Percentiles rank a stretch among this genome's conserved stretches.
Conservation (phyloP, 805 yeast genomes). For the Pichia cabralensis region DNA sequence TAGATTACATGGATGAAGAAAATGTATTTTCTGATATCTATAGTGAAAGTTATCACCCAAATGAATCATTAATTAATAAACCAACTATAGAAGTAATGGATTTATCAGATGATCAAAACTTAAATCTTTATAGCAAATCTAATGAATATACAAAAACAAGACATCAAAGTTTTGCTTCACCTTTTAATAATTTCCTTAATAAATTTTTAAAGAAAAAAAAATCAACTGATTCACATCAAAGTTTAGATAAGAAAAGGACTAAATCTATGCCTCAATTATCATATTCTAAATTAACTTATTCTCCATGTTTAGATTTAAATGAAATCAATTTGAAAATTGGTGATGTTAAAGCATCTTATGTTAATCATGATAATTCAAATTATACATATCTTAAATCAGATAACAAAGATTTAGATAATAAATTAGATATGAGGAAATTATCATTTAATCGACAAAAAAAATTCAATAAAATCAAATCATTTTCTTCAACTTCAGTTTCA, state of each 20-base stretch:
- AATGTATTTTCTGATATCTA: slow-evolving; percentile 7
- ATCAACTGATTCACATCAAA: neutral
- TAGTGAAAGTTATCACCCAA: neutral
- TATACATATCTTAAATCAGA: slow-evolving; percentile 20
- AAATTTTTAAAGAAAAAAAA: slow-evolving; percentile 4
- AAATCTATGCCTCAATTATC: slow-evolving; percentile 47
- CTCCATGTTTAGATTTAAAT: slow-evolving; percentile 23
- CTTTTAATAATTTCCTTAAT: slow-evolving; percentile 6
- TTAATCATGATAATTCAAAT: slow-evolving; percentile 12
- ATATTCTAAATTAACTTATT: slow-evolving; percentile 34
- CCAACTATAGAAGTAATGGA: slow-evolving; percentile 9
- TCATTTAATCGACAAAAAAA: slow-evolving; percentile 16
- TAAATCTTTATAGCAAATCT: neutral
- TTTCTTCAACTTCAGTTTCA: slow-evolving; percentile 1
- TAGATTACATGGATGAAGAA: slow-evolving; percentile 7
- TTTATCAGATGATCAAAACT: no score
- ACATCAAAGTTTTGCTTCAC: slow-evolving; percentile 11
- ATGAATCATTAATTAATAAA: slow-evolving; percentile 2
- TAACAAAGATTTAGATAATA: neutral
- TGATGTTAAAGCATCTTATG: slow-evolving; percentile 30
- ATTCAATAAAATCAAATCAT: slow-evolving; percentile 1
- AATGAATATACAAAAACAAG: slow-evolving; percentile 3
- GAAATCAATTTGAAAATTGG: slow-evolving; percentile 31
- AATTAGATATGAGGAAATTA: slow-evolving; percentile 12
- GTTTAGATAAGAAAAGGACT: slow-evolving; percentile 31